These are phyloP conservation scores for Cryptococcus neoformans DNA, from an alignment of 1,284 basidiomycete species.

Conservation along the genomic window DNA sequence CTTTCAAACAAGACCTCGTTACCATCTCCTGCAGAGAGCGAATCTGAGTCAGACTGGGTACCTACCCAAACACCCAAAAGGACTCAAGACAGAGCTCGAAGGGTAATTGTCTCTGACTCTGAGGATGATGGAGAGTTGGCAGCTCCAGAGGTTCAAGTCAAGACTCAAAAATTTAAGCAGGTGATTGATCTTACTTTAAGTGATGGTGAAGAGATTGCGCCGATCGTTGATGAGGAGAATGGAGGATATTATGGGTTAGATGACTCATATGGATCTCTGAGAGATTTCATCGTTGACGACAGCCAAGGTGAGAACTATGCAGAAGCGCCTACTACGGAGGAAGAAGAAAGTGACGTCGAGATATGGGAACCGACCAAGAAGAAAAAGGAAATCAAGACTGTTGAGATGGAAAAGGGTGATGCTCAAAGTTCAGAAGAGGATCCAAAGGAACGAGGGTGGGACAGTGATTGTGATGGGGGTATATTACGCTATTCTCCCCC, in stretches of 20 bases:
- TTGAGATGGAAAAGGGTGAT: background rate
- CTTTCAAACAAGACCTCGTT: background rate
- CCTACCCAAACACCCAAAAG: background rate
- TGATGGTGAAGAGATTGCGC: background rate
- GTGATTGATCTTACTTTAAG: background rate
- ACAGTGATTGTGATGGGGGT: constrained; percentile 3
- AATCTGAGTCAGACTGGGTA: constrained; percentile 3
- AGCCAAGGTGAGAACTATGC: constrained; percentile 20
- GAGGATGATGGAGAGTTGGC: constrained; percentile 5
- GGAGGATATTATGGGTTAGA: constrained; percentile 22
- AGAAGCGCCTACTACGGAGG: background rate
- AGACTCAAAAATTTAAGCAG: background rate
- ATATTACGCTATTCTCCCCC: constrained; percentile 21
- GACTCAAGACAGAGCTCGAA: background rate
- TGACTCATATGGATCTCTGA: constrained; percentile 31
- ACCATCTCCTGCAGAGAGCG: background rate
- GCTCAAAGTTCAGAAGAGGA: background rate
- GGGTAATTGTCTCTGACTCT: constrained; percentile 10
- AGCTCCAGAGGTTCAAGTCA: background rate
- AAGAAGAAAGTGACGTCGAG: constrained; percentile 7
- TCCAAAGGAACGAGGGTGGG: constrained; percentile 4
- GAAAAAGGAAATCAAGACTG: too few species aligned
- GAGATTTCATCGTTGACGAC: constrained; percentile 45
- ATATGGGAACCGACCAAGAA: background rate
- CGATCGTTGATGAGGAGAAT: constrained; percentile 6